These are phyloP conservation scores for Apophysomyces elegans DNA, from an alignment of 371 early-diverging fungal species.

Conservation along the genomic window DNA sequence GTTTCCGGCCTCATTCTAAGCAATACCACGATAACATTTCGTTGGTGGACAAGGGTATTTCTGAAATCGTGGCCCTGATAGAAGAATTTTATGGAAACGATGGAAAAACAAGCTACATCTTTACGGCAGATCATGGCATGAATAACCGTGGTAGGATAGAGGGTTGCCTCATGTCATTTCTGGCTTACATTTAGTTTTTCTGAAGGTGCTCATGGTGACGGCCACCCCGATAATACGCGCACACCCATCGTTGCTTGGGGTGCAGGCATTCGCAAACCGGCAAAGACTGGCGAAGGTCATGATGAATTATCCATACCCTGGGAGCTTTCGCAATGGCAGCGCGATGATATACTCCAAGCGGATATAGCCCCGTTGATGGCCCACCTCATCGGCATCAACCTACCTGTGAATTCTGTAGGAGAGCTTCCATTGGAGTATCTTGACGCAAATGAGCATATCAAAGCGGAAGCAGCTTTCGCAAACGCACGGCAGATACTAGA, in stretches of 20 bases:
- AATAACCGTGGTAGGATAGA: constrained; percentile 69
- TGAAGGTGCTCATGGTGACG: constrained; percentile 88
- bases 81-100: constrained; percentile 83
- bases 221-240: constrained; percentile 93
- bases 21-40: constrained; percentile 85
- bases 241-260: constrained; percentile 97
- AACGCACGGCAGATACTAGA: constrained; percentile 87
- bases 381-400: constrained; percentile 80
- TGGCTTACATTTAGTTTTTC: not conserved
- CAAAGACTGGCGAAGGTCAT: constrained; percentile 44
- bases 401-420: constrained; percentile 94
- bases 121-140: constrained; percentile 98
- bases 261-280: constrained; percentile 79
- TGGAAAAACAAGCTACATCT: constrained; percentile 83
- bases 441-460: constrained; percentile 63
- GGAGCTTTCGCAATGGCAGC: constrained; percentile 57
- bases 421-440: constrained; percentile 82
- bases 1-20: constrained; percentile 81
- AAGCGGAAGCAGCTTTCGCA: constrained; percentile 74
- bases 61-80: constrained; percentile 64
- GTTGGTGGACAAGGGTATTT: constrained; percentile 80
- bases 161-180: not conserved
- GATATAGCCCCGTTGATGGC: constrained; percentile 97
- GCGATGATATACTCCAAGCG: constrained; percentile 90
- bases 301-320: constrained; percentile 76